A percentile compares a stretch with the other conserved stretches of the same genome.
Evolutionary conservation across 2,329 filamentous ascomycete species (phyloP).

Genomic region (Basipetospora chlamydospora): DNA sequence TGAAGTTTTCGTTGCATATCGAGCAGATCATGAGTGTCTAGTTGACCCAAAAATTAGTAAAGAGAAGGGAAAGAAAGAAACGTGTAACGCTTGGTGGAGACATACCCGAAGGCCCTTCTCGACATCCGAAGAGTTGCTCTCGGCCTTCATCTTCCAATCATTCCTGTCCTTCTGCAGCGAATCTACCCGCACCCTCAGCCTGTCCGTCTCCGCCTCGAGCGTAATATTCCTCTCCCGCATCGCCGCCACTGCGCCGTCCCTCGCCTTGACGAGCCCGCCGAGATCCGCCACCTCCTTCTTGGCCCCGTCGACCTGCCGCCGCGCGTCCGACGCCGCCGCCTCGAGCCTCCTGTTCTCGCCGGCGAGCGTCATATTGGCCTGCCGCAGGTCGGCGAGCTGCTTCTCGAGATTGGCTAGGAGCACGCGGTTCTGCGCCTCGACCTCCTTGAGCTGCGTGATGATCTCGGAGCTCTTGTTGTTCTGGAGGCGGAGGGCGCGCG

Average conservation of each 20-base stretch:
- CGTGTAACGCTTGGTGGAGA: too few species aligned
- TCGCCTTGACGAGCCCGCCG: slow-evolving; percentile 56
- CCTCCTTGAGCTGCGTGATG: slow-evolving; percentile 82
- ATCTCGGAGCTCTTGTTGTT: slow-evolving; percentile 87
- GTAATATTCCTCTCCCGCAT: slow-evolving; percentile 43
- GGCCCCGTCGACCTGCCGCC: slow-evolving; percentile 54
- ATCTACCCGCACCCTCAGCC: slow-evolving; percentile 61
- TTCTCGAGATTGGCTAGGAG: slow-evolving; percentile 79
- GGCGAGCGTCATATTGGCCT: slow-evolving; percentile 56
- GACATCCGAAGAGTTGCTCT: slow-evolving; percentile 68
- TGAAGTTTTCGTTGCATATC: slow-evolving; percentile 85
- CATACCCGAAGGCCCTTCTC: slow-evolving; percentile 77
- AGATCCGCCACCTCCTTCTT: slow-evolving; percentile 66
- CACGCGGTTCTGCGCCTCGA: slow-evolving; percentile 62
- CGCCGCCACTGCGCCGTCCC: slow-evolving; percentile 46
- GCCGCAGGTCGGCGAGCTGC: slow-evolving; percentile 70
- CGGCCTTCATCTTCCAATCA: slow-evolving; percentile 68
- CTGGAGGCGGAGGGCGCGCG: slow-evolving; percentile 64
- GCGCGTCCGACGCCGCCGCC: slow-evolving; percentile 53
- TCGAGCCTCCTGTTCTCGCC: slow-evolving; percentile 65
- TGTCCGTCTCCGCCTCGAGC: slow-evolving; percentile 64
- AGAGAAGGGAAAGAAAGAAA: neutral
- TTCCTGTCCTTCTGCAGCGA: slow-evolving; percentile 73
- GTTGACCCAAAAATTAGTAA: neutral
- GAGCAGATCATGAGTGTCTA: slow-evolving; percentile 50